These are phyloP conservation scores for Fragaria ananassa DNA, from an alignment of 306 rosid genomes.

Conservation along the genomic window DNA sequence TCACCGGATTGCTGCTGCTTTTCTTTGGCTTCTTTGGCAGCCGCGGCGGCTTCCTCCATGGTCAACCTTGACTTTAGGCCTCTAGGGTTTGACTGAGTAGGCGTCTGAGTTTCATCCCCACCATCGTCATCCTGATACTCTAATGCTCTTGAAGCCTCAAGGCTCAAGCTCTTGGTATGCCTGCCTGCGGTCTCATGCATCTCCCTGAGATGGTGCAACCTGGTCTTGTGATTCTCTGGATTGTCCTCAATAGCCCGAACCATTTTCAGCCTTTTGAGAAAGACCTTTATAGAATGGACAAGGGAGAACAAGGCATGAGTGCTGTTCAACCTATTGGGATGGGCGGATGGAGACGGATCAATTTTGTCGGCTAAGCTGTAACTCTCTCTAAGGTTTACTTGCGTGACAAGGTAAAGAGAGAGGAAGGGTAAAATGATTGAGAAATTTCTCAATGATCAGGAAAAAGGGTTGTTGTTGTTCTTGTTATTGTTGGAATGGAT, in stretches of 20 bases:
- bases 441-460: conserved; percentile 23
- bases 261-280: conserved; percentile 29
- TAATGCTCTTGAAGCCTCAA: conserved; percentile 37
- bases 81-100: conserved; percentile 17
- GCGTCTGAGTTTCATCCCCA: conserved; percentile 33
- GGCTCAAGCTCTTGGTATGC: conserved; percentile 67
- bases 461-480: neutral
- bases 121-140: conserved; percentile 39
- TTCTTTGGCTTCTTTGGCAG: conserved; percentile 50
- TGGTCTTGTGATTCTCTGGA: conserved; percentile 24
- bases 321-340: conserved; percentile 7
- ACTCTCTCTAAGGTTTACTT: neutral
- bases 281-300: conserved; percentile 14
- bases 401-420: conserved; percentile 4
- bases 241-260: conserved; percentile 35
- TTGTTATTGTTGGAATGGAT: neutral
- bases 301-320: conserved; percentile 15
- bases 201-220: conserved; percentile 33
- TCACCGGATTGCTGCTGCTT: conserved; percentile 44
- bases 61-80: conserved; percentile 28
- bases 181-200: conserved; percentile 34
- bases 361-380: conserved; percentile 13
- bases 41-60: conserved; percentile 43
- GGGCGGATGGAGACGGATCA: conserved; percentile 6
- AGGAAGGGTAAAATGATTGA: neutral